Conservation (phyloP, 2,329 filamentous ascomycete genomes). For the Hymenoscyphus salicellus region DNA sequence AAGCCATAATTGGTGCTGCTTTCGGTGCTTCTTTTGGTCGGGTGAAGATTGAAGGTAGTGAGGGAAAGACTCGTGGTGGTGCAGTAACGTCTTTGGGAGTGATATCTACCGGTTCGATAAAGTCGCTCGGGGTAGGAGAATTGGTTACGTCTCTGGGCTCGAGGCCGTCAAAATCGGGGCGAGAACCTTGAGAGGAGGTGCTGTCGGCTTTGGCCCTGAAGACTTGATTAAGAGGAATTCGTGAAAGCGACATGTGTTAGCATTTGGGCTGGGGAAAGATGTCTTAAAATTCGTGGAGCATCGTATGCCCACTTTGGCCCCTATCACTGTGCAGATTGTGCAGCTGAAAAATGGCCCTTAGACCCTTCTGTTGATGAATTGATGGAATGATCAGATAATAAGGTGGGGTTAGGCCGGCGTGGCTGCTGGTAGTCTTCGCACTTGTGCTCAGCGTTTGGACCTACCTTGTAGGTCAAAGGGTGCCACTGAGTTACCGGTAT, state of each 20-base stretch:
- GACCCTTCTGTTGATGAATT: not conserved
- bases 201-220: conserved; percentile 21
- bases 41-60: not conserved
- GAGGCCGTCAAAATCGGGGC: not conserved
- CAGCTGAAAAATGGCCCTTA: not conserved
- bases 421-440: not conserved
- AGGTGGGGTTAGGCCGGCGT: not conserved
- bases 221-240: conserved; percentile 27
- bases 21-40: not conserved
- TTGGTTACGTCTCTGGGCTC: conserved; percentile 6
- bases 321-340: not conserved
- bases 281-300: not conserved
- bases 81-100: not conserved
- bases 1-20: not conserved
- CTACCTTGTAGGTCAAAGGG: no score
- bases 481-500: not conserved
- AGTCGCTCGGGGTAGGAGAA: not conserved
- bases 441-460: no score
- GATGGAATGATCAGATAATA: not conserved
- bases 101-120: not conserved
- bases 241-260: conserved; percentile 37
- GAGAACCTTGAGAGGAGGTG: conserved; percentile 12
- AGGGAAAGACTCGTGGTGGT: no score
- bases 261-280: not conserved
- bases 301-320: not conserved